A percentile compares a stretch with the other conserved stretches of the same genome.
Evolutionary conservation across 352 stramenopile genomes (phyloP).

Genomic region (Globisporangium nagaii): DNA sequence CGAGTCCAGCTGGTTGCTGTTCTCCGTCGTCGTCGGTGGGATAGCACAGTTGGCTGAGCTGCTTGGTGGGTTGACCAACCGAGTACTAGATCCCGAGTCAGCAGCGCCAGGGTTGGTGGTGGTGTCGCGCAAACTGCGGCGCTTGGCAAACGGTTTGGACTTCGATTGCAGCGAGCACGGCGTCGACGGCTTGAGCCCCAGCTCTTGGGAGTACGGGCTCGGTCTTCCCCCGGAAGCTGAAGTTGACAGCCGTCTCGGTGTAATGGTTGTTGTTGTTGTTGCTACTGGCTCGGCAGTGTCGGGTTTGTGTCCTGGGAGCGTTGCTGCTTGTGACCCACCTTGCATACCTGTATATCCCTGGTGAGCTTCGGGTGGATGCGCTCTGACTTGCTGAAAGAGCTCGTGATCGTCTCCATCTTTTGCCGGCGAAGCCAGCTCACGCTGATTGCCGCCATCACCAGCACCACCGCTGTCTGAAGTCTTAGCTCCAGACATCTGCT

Average conservation of each 20-base stretch:
- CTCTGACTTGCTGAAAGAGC: not conserved
- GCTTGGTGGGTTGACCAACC: not conserved
- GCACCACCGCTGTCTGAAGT: not conserved
- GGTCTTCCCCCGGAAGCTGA: constrained; percentile 3
- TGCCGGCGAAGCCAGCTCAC: not conserved
- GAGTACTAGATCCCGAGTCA: not conserved
- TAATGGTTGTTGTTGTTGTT: not conserved
- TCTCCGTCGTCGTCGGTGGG: not conserved
- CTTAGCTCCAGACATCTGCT: not conserved
- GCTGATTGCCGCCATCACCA: not conserved
- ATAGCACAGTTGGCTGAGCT: not conserved
- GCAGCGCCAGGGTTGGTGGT: not conserved
- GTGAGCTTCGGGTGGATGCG: no score
- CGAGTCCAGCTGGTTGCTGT: constrained; percentile 14
- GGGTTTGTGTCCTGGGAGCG: not conserved
- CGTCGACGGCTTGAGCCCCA: constrained; percentile 6
- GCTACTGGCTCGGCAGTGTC: not conserved
- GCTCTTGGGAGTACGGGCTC: constrained; percentile 11
- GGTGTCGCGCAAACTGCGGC: constrained; percentile 57
- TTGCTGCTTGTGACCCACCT: not conserved
- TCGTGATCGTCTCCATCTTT: not conserved
- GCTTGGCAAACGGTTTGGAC: constrained; percentile 3
- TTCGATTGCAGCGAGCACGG: constrained; percentile 1
- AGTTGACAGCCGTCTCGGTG: constrained; percentile 2
- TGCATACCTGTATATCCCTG: not conserved